phyloP scores from a whole-genome alignment of 495 filamentous ascomycete genomes.

The Podospora pseudopauciseta region DNA sequence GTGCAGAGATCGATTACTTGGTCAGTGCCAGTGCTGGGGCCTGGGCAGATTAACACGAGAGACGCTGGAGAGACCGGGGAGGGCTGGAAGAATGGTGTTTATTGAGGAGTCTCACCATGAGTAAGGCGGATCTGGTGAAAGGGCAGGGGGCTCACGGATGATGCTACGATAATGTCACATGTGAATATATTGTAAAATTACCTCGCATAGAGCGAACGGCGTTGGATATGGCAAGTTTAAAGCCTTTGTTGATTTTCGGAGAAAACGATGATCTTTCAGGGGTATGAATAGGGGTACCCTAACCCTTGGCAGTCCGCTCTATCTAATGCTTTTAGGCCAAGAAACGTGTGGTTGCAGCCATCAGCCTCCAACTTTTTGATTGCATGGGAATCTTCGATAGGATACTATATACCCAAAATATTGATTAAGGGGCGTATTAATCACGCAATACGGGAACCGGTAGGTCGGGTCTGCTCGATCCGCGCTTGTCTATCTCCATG shows the following conservation, averaged over 20 bases:
- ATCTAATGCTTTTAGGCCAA: background rate
- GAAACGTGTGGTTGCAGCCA: background rate
- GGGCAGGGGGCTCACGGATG: background rate
- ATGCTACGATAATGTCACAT: background rate
- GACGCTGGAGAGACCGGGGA: background rate
- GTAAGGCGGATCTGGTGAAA: background rate
- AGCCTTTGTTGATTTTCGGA: background rate
- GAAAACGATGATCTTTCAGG: background rate
- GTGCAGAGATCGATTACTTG: background rate
- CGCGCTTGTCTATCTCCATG: slow-evolving; percentile 4
- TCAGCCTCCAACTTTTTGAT: background rate
- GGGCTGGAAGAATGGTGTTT: background rate
- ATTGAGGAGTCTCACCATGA: background rate
- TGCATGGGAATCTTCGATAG: background rate
- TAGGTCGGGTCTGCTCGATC: slow-evolving; percentile 2
- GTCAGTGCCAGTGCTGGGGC: background rate
- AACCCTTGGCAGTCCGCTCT: background rate
- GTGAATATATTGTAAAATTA: background rate
- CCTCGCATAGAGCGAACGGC: too few relatives aligned
- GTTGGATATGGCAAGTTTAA: background rate
- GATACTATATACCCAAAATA: background rate
- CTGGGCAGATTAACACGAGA: background rate
- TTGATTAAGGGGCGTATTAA: background rate
- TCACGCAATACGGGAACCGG: slow-evolving; percentile 8
- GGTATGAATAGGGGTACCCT: background rate